Evolutionary conservation across 495 filamentous ascomycete genomes (phyloP), one percentile per base, ranked within the genome.

Genomic region (Penicillium herquei): DNA sequence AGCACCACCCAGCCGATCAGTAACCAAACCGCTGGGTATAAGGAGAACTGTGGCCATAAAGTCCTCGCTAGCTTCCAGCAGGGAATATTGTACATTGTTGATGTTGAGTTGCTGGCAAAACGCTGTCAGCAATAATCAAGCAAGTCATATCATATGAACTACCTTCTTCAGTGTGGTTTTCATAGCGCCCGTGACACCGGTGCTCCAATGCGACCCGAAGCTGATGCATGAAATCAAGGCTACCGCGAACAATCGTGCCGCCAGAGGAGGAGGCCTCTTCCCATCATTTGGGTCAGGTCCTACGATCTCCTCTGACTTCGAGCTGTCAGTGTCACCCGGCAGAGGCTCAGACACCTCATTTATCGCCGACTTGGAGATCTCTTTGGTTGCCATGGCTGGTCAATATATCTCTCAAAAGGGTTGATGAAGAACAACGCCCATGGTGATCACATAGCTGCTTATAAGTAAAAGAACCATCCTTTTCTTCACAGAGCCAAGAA

Each of bases 121-220:
- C 8, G 5, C 14, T 17, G 9, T 10, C 7, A 9, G 3, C 26
- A 39, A 10, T 3, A 2, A 37, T 37, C 2, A 10, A 10, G 6
- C 9, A 10, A 9, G 16, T 8, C 9, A 17, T 13, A 12, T 32
- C 16, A 26, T 21, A 10, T 30, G 3, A 30, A 17, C 8, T 63
- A 74, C 74, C 70, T 76, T 74, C 50, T 76, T 76, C 3, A 78
- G 66, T 7, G 72, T 76, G 42, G 63, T 78, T 41, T 78, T 76
- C 74, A 78, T 78, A 2, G 74, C 74, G 7, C 73, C 68, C 1
- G 73, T 76, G 0, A 78, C 71, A 8, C 72, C 68, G 13, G 68
- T 66, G 39, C 72, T 74, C 72, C 73, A 78, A 39, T 69, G 65
- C 17, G 73, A 75, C 3, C 73, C 73, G 49, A 76, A 76, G 37